Percentiles rank a stretch among this genome's conserved stretches.
Evolutionary conservation across 306 rosid genomes (phyloP).

Genomic region (Dryas drummondii): DNA sequence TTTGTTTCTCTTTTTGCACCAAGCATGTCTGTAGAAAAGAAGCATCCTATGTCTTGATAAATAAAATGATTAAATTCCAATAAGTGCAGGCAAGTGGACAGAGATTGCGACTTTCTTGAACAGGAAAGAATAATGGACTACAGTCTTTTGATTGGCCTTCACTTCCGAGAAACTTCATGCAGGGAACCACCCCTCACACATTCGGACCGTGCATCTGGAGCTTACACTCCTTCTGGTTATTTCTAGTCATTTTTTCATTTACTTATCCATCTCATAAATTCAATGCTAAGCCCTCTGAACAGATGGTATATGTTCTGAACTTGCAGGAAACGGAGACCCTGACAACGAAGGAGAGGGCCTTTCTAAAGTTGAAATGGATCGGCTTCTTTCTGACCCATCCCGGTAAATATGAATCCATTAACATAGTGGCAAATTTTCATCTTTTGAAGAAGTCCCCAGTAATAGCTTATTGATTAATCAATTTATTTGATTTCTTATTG

Average conservation of each 20-base stretch:
- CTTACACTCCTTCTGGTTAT: conserved; percentile 38
- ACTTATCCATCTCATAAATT: conserved; percentile 1
- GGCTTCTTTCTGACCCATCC: conserved; percentile 44
- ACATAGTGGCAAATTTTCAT: conserved; percentile 6
- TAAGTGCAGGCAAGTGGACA: conserved; percentile 79
- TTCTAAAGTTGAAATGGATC: conserved; percentile 48
- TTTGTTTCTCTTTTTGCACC: background rate
- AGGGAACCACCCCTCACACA: conserved; percentile 34
- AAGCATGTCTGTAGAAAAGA: background rate
- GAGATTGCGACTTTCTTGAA: conserved; percentile 93
- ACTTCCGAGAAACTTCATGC: conserved; percentile 57
- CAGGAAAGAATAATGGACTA: conserved; percentile 97
- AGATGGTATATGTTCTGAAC: conserved; percentile 13
- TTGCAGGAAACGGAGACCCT: conserved; percentile 35
- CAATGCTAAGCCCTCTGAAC: conserved; percentile 23
- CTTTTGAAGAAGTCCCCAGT: background rate
- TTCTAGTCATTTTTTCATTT: conserved; percentile 13
- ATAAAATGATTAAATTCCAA: too few species aligned
- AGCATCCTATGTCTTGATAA: too few species aligned
- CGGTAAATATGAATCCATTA: conserved; percentile 44
- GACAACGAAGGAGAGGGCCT: conserved; percentile 36
- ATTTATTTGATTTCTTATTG: background rate
- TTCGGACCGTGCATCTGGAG: conserved; percentile 36
- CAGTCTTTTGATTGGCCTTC: conserved; percentile 92
- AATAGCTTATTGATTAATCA: background rate